Evolutionary conservation across 1,284 basidiomycete species (phyloP).

Genomic region (Lentinula novae-zelandiae): DNA sequence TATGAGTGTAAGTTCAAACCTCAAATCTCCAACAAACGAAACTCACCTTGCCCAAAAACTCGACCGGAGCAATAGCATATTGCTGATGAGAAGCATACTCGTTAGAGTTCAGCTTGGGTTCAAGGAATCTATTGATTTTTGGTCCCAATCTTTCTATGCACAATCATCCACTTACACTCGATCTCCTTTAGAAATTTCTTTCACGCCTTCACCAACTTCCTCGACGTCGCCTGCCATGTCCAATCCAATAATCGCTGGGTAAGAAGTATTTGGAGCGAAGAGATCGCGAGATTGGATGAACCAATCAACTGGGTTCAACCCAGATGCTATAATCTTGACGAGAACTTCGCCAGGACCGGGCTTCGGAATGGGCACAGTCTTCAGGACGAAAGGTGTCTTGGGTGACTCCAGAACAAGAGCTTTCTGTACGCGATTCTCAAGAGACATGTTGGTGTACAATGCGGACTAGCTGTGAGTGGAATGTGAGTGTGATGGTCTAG

Average conservation of each 20-base stretch:
- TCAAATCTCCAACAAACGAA: not conserved
- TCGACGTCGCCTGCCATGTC: slow-evolving; percentile 59
- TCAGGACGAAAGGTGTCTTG: slow-evolving; percentile 1
- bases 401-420: not conserved
- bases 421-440: slow-evolving; percentile 1
- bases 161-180: slow-evolving; percentile 41
- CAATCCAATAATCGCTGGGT: slow-evolving; percentile 47
- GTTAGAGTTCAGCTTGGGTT: slow-evolving; percentile 24
- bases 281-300: slow-evolving; percentile 30
- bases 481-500: too few species aligned
- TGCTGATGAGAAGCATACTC: slow-evolving; percentile 43
- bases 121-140: not conserved
- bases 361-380: slow-evolving; percentile 25
- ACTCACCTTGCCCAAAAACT: slow-evolving; percentile 39
- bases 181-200: slow-evolving; percentile 49
- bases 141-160: not conserved
- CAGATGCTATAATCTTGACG: slow-evolving; percentile 36
- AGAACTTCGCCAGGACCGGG: slow-evolving; percentile 40
- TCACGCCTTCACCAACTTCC: slow-evolving; percentile 48
- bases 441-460: not conserved
- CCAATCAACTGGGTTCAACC: slow-evolving; percentile 47
- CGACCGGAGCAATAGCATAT: slow-evolving; percentile 37
- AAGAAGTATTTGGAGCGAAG: slow-evolving; percentile 15
- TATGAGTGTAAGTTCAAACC: not conserved
- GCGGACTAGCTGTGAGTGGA: too few species aligned